Conservation (phyloP, 331 rosid species). For the Quercus tomentella region DNA sequence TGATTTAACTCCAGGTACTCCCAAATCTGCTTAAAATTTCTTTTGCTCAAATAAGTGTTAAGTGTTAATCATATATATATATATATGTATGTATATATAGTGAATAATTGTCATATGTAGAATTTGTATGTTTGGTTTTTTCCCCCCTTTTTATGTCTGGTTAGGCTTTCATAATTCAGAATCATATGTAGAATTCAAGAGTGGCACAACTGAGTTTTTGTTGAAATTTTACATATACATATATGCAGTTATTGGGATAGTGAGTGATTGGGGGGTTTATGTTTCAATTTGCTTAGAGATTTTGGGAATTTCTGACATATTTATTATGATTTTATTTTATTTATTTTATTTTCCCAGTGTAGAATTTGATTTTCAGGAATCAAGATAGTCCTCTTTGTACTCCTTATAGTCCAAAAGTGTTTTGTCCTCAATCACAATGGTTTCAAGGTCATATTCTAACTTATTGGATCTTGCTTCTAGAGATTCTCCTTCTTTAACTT, state of each 20-base stretch:
- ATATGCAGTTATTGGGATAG: background rate
- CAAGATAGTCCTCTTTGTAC: conserved; percentile 15
- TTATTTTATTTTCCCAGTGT: background rate
- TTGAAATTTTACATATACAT: background rate
- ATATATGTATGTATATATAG: background rate
- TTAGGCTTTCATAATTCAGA: conserved; percentile 6
- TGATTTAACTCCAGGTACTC: conserved; percentile 24
- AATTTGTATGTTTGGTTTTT: too few relatives aligned
- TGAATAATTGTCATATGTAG: background rate
- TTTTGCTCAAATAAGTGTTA: conserved; percentile 4
- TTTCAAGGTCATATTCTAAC: conserved; percentile 90
- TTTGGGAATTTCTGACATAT: conserved; percentile 16
- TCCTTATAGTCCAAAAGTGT: conserved; percentile 6
- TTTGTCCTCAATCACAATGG: conserved; percentile 33
- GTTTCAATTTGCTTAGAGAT: conserved; percentile 15
- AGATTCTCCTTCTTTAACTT: conserved; percentile 38
- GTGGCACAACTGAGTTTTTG: background rate
- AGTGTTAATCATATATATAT: conserved; percentile 2
- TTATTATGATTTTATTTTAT: conserved; percentile 2
- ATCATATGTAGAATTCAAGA: background rate
- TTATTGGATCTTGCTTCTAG: conserved; percentile 85
- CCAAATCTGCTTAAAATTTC: conserved; percentile 6
- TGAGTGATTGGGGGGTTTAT: background rate
- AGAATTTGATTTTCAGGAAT: conserved; percentile 23
- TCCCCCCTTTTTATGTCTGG: background rate